Conservation (phyloP, 192 early-diverging fungal species). For the Coemansia nantahalensis region DNA sequence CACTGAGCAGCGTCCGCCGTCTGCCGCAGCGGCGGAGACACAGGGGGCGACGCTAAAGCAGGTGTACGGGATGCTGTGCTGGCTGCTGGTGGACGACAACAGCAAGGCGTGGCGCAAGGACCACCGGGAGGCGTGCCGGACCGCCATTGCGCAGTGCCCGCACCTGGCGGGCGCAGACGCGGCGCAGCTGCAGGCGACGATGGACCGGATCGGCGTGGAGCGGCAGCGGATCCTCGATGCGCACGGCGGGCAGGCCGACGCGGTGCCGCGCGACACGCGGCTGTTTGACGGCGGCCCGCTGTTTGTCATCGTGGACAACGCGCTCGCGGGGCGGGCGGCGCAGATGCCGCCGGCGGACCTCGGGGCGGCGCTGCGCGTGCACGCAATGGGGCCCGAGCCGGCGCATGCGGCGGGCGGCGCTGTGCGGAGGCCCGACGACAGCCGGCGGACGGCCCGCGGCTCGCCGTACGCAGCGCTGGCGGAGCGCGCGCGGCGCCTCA, state of each 20-base stretch:
- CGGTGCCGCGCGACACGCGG: conserved; percentile 20
- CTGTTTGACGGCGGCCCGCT: conserved; percentile 32
- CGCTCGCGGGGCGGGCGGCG: no score
- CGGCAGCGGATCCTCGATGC: conserved; percentile 6
- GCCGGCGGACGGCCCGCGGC: no score
- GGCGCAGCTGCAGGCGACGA: conserved; percentile 5
- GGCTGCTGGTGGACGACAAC: conserved; percentile 26
- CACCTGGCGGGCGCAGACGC: conserved; percentile 16
- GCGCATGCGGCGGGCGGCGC: no score
- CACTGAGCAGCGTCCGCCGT: no score
- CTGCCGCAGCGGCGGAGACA: background rate
- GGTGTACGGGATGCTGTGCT: conserved; percentile 44
- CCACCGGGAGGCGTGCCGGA: conserved; percentile 17
- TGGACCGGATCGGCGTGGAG: conserved; percentile 9
- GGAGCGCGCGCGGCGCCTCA: no score
- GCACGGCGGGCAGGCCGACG: conserved; percentile 4
- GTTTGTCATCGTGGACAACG: conserved; percentile 28
- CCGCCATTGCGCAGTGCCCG: conserved; percentile 19
- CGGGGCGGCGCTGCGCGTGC: no score
- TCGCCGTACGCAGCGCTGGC: no score
- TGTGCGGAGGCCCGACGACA: no score
- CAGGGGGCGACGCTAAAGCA: conserved; percentile 23
- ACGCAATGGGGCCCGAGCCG: no score
- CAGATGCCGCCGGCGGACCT: no score
- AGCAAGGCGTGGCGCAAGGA: conserved; percentile 14